Percentiles rank a stretch among this genome's conserved stretches.
Conservation (phyloP, 2,329 filamentous ascomycete genomes). For the Massarina eburnea region DNA sequence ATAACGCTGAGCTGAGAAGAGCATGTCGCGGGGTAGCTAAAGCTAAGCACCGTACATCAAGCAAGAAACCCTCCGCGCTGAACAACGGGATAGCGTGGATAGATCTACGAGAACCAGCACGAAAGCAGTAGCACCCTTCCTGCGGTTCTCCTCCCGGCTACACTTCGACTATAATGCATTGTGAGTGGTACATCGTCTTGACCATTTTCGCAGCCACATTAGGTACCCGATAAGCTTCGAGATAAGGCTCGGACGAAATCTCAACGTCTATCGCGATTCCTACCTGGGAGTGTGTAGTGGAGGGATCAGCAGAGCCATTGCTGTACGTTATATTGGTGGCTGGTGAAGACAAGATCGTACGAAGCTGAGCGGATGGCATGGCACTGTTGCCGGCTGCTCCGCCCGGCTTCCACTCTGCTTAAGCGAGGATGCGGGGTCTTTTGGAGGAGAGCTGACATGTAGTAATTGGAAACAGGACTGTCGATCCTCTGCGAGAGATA, state of each 20-base stretch:
- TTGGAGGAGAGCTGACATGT: too few relatives aligned
- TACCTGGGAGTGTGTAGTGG: slow-evolving; percentile 20
- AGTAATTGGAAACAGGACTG: too few relatives aligned
- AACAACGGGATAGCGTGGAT: not conserved
- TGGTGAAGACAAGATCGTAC: slow-evolving; percentile 12
- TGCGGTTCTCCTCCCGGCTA: slow-evolving; percentile 11
- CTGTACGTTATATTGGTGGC: slow-evolving; percentile 44
- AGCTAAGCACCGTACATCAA: not conserved
- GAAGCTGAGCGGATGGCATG: slow-evolving; percentile 19
- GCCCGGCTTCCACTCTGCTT: slow-evolving; percentile 9
- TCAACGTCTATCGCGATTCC: slow-evolving; percentile 19
- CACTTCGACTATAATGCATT: not conserved
- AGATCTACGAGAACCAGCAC: not conserved
- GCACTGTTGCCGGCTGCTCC: slow-evolving; percentile 14
- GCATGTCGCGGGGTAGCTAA: not conserved
- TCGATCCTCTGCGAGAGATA: too few relatives aligned
- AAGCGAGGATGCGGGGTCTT: too few relatives aligned
- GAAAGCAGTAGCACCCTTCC: not conserved
- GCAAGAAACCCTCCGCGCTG: not conserved
- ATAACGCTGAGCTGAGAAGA: not conserved
- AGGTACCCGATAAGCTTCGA: slow-evolving; percentile 2
- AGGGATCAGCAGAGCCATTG: slow-evolving; percentile 42
- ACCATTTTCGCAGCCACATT: not conserved
- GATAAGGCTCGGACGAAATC: not conserved
- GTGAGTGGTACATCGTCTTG: slow-evolving; percentile 3